A percentile compares a stretch with the other conserved stretches of the same genome.
These are phyloP conservation scores for Cytidiella melzeri DNA, from an alignment of 768 basidiomycete species.

Conservation along the genomic window DNA sequence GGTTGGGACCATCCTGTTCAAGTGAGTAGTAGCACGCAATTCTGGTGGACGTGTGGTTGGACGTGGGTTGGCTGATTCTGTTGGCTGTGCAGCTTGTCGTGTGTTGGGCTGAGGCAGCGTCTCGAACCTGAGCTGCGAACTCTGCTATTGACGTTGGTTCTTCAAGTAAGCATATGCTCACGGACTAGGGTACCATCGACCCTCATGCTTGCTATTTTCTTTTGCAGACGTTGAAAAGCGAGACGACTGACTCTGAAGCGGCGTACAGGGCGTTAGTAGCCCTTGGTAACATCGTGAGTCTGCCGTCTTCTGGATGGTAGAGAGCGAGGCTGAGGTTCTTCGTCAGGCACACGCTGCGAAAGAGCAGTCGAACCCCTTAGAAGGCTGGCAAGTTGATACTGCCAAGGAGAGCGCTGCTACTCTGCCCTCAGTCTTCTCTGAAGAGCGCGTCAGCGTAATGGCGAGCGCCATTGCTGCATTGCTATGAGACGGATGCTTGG, in stretches of 20 bases:
- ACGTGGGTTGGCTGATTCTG: neutral
- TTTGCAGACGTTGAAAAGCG: slow-evolving; percentile 37
- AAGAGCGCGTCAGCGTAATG: slow-evolving; percentile 52
- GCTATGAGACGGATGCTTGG: slow-evolving; percentile 22
- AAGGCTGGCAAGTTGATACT: slow-evolving; percentile 34
- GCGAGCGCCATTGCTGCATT: slow-evolving; percentile 42
- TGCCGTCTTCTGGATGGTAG: neutral
- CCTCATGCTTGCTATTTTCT: slow-evolving; percentile 4
- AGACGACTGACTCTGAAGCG: slow-evolving; percentile 60
- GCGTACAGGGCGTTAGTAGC: slow-evolving; percentile 67
- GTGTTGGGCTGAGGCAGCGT: slow-evolving; percentile 40
- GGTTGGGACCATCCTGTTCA: slow-evolving; percentile 77
- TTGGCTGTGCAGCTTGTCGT: slow-evolving; percentile 50
- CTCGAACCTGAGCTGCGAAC: slow-evolving; percentile 35
- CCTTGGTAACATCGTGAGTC: slow-evolving; percentile 62
- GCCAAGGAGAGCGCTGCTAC: slow-evolving; percentile 34
- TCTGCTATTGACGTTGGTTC: slow-evolving; percentile 38
- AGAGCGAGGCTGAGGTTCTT: neutral
- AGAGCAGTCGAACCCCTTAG: slow-evolving; percentile 29
- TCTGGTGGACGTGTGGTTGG: neutral
- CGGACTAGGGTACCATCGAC: neutral
- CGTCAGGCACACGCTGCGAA: slow-evolving; percentile 46
- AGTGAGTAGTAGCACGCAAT: slow-evolving; percentile 50
- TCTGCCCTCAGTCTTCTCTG: slow-evolving; percentile 44
- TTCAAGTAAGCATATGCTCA: slow-evolving; percentile 34